Evolutionary conservation across 2,329 filamentous ascomycete species (phyloP).

Genomic region (Diaporthe longicolla): DNA sequence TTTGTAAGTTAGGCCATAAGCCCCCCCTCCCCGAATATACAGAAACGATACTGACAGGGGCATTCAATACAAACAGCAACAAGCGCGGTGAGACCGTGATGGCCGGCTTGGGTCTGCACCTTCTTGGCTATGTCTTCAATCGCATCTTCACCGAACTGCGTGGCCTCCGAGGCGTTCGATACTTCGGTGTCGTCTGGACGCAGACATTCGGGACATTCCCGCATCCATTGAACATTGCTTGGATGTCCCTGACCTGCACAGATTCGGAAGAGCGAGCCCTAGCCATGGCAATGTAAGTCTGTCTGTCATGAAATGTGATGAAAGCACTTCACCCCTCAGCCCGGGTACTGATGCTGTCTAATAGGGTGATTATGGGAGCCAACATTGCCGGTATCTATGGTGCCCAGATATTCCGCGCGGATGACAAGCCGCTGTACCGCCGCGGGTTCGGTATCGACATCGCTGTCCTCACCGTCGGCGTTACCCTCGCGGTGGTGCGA

Average conservation of each 20-base stretch:
- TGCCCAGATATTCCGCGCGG: slow-evolving; percentile 70
- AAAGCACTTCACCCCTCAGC: background rate
- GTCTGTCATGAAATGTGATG: background rate
- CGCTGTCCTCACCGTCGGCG: slow-evolving; percentile 59
- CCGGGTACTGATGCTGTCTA: background rate
- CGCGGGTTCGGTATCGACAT: slow-evolving; percentile 64
- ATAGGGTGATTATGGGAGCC: slow-evolving; percentile 71
- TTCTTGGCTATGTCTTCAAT: slow-evolving; percentile 68
- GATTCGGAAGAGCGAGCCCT: slow-evolving; percentile 71
- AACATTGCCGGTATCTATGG: slow-evolving; percentile 74
- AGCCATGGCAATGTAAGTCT: slow-evolving; percentile 67
- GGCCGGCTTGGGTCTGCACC: slow-evolving; percentile 60
- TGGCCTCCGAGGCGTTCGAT: slow-evolving; percentile 57
- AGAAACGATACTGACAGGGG: background rate
- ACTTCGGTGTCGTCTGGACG: slow-evolving; percentile 70
- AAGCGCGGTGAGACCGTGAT: slow-evolving; percentile 67
- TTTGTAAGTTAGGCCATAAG: slow-evolving; percentile 56
- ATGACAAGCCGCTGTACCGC: slow-evolving; percentile 66
- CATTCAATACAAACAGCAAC: slow-evolving; percentile 51
- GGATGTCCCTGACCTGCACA: slow-evolving; percentile 69
- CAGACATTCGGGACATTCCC: slow-evolving; percentile 68
- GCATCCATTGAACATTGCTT: slow-evolving; percentile 71
- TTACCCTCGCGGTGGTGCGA: slow-evolving; percentile 57
- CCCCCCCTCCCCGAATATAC: background rate
- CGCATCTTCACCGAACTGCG: slow-evolving; percentile 63